Conservation (phyloP, 1,284 basidiomycete genomes). For the Cryptococcus sp. region DNA sequence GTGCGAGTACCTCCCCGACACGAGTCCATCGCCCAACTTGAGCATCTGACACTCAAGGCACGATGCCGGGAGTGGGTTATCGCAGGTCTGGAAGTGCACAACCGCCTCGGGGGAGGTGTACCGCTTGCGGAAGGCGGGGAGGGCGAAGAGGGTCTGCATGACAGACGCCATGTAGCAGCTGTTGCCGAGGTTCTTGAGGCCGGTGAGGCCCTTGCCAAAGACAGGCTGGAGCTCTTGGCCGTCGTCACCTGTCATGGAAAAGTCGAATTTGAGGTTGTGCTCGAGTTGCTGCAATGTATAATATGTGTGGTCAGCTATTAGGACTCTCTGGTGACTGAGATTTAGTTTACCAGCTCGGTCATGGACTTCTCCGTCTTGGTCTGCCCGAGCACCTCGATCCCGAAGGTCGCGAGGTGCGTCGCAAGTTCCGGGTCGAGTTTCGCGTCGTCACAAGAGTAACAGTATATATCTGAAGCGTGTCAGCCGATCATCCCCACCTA, state of each 20-base stretch:
- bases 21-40: constrained; percentile 87
- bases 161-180: constrained; percentile 98
- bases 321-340: not conserved
- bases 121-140: constrained; percentile 70
- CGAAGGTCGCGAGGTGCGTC: constrained; percentile 73
- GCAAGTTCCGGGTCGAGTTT: constrained; percentile 76
- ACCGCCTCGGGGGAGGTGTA: constrained; percentile 60
- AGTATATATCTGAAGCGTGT: constrained; percentile 72
- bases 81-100: constrained; percentile 65
- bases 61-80: constrained; percentile 66
- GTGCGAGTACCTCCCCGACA: constrained; percentile 86
- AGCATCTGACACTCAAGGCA: constrained; percentile 94
- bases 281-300: constrained; percentile 75
- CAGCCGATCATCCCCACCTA: not conserved
- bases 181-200: constrained; percentile 89
- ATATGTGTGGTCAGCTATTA: constrained; percentile 47
- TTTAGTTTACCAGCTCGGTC: constrained; percentile 75
- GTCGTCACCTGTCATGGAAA: constrained; percentile 85
- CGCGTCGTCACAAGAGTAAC: constrained; percentile 87
- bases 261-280: constrained; percentile 93
- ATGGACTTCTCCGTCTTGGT: constrained; percentile 95
- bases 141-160: constrained; percentile 79
- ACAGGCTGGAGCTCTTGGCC: constrained; percentile 84
- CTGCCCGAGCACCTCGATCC: constrained; percentile 78
- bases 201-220: constrained; percentile 85